These are phyloP conservation scores for Penicillium sp. DNA, from an alignment of 2,329 filamentous ascomycete genomes.

Conservation along the genomic window DNA sequence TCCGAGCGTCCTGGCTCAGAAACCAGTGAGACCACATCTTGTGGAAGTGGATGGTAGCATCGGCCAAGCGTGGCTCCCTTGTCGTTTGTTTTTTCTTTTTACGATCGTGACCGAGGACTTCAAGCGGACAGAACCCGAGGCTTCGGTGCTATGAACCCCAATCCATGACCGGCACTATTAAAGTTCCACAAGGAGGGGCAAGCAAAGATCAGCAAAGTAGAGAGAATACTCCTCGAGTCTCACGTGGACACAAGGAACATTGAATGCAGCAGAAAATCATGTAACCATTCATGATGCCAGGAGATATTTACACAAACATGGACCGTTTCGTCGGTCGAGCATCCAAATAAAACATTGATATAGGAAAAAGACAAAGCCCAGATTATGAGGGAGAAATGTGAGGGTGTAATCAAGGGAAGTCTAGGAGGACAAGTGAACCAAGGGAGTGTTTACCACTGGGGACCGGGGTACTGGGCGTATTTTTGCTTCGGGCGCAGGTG, in stretches of 20 bases:
- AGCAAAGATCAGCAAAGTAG: background rate
- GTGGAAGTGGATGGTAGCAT: background rate
- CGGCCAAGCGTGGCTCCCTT: background rate
- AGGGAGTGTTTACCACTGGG: conserved; percentile 35
- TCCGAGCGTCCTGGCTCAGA: background rate
- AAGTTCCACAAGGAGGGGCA: background rate
- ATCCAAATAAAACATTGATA: conserved; percentile 25
- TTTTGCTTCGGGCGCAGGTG: conserved; percentile 64
- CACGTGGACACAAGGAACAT: conserved; percentile 5
- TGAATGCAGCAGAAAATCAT: conserved; percentile 27
- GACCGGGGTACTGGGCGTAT: conserved; percentile 43
- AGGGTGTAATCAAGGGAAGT: conserved; percentile 11
- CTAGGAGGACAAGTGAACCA: conserved; percentile 8
- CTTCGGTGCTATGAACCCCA: background rate
- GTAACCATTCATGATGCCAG: conserved; percentile 41
- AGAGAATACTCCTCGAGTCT: background rate
- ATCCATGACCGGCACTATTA: background rate
- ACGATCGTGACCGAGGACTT: background rate
- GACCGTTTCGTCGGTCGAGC: conserved; percentile 21
- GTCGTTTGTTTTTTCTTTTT: background rate
- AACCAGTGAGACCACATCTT: background rate
- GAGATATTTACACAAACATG: conserved; percentile 40
- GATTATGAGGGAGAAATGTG: conserved; percentile 11
- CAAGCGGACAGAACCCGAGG: background rate
- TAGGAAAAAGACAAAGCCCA: conserved; percentile 23